These are phyloP conservation scores for Chytriomyces hyalinus DNA, from an alignment of 192 early-diverging fungal genomes.

Conservation along the genomic window DNA sequence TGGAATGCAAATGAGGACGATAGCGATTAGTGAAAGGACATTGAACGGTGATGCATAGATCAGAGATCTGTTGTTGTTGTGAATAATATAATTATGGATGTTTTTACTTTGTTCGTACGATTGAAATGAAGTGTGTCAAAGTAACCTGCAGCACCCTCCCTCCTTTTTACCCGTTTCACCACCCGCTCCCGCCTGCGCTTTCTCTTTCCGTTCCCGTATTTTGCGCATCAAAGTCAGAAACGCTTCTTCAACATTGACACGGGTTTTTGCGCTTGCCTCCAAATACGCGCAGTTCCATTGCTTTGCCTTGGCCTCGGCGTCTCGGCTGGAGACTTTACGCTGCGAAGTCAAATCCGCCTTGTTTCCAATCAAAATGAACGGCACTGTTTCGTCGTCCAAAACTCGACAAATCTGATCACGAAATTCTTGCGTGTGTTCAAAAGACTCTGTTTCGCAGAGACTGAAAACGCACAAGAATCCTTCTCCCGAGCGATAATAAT, in stretches of 20 bases:
- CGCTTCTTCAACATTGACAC: slow-evolving; percentile 80
- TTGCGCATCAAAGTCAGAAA: slow-evolving; percentile 77
- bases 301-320: slow-evolving; percentile 78
- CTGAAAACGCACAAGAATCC: slow-evolving; percentile 88
- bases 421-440: slow-evolving; percentile 81
- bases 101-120: background rate
- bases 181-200: slow-evolving; percentile 36
- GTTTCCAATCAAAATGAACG: slow-evolving; percentile 84
- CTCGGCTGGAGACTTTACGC: slow-evolving; percentile 76
- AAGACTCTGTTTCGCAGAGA: slow-evolving; percentile 78
- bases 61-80: too few species aligned
- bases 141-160: slow-evolving; percentile 10
- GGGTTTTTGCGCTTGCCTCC: slow-evolving; percentile 91
- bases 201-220: slow-evolving; percentile 69
- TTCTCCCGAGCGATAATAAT: slow-evolving; percentile 85
- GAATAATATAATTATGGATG: background rate
- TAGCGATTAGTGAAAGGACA: background rate
- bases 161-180: slow-evolving; percentile 16
- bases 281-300: slow-evolving; percentile 85
- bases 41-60: background rate
- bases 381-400: slow-evolving; percentile 81
- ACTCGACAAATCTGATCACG: slow-evolving; percentile 85
- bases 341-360: slow-evolving; percentile 85
- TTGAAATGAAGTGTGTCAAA: background rate
- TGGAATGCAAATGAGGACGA: background rate